These are phyloP conservation scores for Pterocarpus santalinus DNA, from an alignment of 306 rosid species.

Conservation along the genomic window DNA sequence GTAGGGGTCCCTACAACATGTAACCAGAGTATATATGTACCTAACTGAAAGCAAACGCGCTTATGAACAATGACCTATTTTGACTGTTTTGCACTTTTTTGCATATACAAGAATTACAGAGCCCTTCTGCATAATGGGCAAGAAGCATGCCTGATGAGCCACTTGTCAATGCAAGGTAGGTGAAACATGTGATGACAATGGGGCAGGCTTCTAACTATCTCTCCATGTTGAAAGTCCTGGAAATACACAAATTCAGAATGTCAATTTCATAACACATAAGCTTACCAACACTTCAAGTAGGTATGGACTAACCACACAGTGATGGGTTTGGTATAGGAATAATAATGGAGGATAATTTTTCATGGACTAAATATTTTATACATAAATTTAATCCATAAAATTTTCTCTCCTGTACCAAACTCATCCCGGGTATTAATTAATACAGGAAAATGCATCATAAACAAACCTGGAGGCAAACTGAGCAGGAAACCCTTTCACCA, in stretches of 20 bases:
- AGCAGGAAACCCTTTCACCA: conserved; percentile 80
- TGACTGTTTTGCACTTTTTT: conserved; percentile 40
- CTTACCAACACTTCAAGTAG: background rate
- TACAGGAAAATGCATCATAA: background rate
- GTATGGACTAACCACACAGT: background rate
- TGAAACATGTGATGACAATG: conserved; percentile 93
- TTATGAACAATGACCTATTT: conserved; percentile 47
- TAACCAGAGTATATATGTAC: conserved; percentile 23
- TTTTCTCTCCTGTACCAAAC: too few species aligned
- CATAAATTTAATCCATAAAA: too few species aligned
- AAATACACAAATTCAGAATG: conserved; percentile 34
- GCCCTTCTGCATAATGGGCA: conserved; percentile 94
- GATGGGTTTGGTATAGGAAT: too few species aligned
- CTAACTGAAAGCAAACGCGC: conserved; percentile 21
- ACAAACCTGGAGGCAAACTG: conserved; percentile 94
- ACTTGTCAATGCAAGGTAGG: conserved; percentile 89
- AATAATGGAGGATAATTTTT: too few species aligned
- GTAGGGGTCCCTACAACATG: conserved; percentile 25
- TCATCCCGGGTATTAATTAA: too few species aligned
- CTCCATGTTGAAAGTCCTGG: conserved; percentile 89
- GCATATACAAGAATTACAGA: conserved; percentile 61
- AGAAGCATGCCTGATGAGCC: conserved; percentile 90
- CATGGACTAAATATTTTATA: too few species aligned
- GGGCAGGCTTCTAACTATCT: conserved; percentile 84
- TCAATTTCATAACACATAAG: conserved; percentile 31